Percentiles rank a stretch among this genome's conserved stretches.
Conservation (phyloP, 306 rosid genomes). For the Pueraria montana region DNA sequence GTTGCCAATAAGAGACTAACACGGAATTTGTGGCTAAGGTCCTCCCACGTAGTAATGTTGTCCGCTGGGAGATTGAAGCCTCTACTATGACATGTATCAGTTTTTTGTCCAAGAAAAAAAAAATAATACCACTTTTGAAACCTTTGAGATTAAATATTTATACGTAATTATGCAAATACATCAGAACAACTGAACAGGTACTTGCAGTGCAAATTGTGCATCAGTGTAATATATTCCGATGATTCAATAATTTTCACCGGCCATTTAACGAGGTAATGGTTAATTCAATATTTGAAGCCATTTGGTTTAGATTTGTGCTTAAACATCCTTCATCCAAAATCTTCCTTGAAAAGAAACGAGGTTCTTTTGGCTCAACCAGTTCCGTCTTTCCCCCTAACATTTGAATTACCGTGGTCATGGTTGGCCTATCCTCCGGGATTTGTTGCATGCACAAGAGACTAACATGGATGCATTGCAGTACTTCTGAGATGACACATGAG, state of each 20-base stretch:
- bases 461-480: conserved; percentile 21
- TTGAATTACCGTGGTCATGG: conserved; percentile 34
- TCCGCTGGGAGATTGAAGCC: no score
- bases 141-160: no score
- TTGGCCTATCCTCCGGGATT: conserved; percentile 45
- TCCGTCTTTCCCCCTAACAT: conserved; percentile 52
- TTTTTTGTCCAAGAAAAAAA: no score
- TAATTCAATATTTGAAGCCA: conserved; percentile 3
- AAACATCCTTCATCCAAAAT: not conserved
- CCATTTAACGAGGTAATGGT: not conserved
- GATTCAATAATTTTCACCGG: not conserved
- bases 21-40: no score
- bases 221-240: not conserved
- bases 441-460: conserved; percentile 41
- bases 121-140: no score
- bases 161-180: not conserved
- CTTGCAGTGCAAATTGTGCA: not conserved
- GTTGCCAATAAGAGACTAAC: no score
- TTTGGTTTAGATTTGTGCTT: not conserved
- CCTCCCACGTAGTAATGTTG: no score
- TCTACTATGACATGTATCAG: no score
- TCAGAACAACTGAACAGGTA: not conserved
- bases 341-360: conserved; percentile 37
- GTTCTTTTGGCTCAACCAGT: conserved; percentile 55
- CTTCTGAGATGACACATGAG: not conserved